These are phyloP conservation scores for Penicillium dipodomyicola DNA, from an alignment of 495 filamentous ascomycete genomes.

Conservation along the genomic window DNA sequence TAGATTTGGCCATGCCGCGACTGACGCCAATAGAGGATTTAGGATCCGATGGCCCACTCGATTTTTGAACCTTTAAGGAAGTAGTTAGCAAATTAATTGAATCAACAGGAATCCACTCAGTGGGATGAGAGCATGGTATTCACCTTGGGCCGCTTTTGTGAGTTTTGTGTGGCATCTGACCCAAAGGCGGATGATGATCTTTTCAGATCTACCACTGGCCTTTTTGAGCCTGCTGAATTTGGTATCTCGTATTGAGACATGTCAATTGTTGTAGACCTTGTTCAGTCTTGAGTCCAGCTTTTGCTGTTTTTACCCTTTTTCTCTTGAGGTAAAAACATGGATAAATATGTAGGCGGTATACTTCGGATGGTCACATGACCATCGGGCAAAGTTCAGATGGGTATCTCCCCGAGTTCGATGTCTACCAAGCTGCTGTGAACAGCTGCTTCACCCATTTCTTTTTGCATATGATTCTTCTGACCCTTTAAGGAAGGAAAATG, in stretches of 20 bases:
- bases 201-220: neutral
- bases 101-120: neutral
- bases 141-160: slow-evolving; percentile 5
- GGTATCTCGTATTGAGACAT: neutral
- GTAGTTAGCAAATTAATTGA: neutral
- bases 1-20: neutral
- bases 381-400: neutral
- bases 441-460: slow-evolving; percentile 2
- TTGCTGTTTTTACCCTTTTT: neutral
- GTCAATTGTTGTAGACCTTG: neutral
- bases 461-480: slow-evolving; percentile 1
- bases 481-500: slow-evolving; percentile 47
- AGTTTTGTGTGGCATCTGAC: neutral
- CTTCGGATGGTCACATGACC: neutral
- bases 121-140: neutral
- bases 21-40: neutral
- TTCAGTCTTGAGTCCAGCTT: neutral
- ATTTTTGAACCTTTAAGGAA: neutral
- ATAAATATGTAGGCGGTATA: slow-evolving; percentile 1
- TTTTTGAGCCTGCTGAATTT: neutral
- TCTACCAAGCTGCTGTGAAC: neutral
- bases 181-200: neutral
- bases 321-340: neutral
- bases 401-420: neutral
- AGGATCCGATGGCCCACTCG: neutral